Base-by-base conservation (phyloP, 768 basidiomycete genomes). In the Phallus indusiatus region DNA sequence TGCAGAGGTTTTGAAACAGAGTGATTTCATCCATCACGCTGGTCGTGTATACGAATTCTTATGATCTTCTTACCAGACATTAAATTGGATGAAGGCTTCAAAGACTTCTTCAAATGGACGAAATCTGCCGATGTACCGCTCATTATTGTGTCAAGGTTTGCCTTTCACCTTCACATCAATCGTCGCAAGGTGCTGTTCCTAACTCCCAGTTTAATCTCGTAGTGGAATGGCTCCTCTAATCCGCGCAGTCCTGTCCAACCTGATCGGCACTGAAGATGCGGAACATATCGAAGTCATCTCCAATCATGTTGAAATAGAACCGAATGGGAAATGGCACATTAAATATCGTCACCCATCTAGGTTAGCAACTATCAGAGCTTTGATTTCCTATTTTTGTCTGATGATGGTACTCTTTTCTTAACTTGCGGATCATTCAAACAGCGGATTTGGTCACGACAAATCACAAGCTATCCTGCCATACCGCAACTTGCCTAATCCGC, bases 151-250 rank as follows among this genome's bases (percentile, higher is more conserved):
- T 96, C 94, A 5, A 92, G 89, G 90, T 89, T 63, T 52, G 74
- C 50, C 18, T 35, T 22, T 37, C 53, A 51, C 35, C 37, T 22
- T 37, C 53, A 51, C 35, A 12, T 37, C 42, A 55, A 53, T 50
- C 52, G 14, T 58, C 21, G 22, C 16, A 5, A 35, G 2, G 42
- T 47, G 53, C 61, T 51, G 54, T 61, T 59, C 33, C 37, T 22
- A 46, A 36, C 50, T 34, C 1, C 50, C 33, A 50, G 7, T 21
- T 22, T 21, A 21, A 47, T 37, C 18, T 14, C 14, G 53, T 67
- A 93, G 90, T 63, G 94, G 94, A 21, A 96, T 96, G 94, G 85
- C 85, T 10, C 94, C 94, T 12, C 81, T 90, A 64, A 97, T 99
- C 65, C 88, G 91, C 47, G 90, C 90, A 0, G 88, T 96, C 5